Percentiles rank a stretch among this genome's conserved stretches.
phyloP scores from a whole-genome alignment of 83 land plant genomes.

The Isoetes engelmannii region DNA sequence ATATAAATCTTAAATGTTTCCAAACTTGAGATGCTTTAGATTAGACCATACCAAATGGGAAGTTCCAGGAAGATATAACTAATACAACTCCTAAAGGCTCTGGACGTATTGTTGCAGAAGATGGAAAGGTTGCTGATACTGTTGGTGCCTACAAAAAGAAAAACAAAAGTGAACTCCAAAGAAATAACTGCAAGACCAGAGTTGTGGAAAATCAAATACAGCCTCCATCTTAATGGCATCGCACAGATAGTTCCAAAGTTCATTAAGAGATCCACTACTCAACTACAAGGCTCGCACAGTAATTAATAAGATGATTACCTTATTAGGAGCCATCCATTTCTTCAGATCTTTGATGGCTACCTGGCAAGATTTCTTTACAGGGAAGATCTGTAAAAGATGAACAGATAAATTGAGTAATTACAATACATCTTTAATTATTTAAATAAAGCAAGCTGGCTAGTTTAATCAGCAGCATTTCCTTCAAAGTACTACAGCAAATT shows the following conservation, averaged over 20 bases:
- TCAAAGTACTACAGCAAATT: not conserved
- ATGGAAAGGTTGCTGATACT: conserved; percentile 16
- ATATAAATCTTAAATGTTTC: too few relatives aligned
- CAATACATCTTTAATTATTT: too few relatives aligned
- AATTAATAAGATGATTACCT: conserved; percentile 31
- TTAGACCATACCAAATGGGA: conserved; percentile 25
- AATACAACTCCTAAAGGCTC: conserved; percentile 40
- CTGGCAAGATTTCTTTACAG: conserved; percentile 27
- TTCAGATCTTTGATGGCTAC: conserved; percentile 24
- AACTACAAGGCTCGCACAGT: not conserved
- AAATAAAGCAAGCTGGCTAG: not conserved
- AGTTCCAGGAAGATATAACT: conserved; percentile 38
- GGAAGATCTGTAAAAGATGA: conserved; percentile 30
- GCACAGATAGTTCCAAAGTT: too few relatives aligned
- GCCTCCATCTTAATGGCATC: too few relatives aligned
- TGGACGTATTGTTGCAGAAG: conserved; percentile 20
- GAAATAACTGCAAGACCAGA: not conserved
- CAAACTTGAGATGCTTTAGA: too few relatives aligned
- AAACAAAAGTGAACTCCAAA: not conserved
- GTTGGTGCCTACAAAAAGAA: conserved; percentile 17
- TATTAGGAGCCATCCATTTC: conserved; percentile 55
- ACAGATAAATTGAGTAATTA: too few relatives aligned
- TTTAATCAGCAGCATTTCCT: not conserved
- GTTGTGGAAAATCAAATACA: too few relatives aligned
- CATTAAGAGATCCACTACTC: not conserved